Percentiles rank a stretch among this genome's conserved stretches.
phyloP scores from a whole-genome alignment of 192 early-diverging fungal species.

The Lobosporangium transversale region DNA sequence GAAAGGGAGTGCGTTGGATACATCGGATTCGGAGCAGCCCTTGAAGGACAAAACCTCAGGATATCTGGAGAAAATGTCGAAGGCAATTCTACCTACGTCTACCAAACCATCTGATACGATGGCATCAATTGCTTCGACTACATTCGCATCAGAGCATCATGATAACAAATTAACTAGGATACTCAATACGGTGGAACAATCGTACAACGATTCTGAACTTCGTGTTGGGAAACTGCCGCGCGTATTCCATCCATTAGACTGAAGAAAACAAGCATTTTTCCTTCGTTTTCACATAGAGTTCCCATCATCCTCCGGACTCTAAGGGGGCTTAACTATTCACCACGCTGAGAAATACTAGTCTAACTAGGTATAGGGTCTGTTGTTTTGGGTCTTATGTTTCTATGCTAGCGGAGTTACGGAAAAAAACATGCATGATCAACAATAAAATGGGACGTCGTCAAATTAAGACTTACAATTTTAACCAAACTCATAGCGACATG shows the following conservation, averaged over 20 bases:
- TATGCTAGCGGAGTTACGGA: not conserved
- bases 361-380: no score
- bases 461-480: no score
- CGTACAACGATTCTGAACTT: not conserved
- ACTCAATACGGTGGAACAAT: not conserved
- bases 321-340: no score
- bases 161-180: not conserved
- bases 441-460: no score
- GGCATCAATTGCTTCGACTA: not conserved
- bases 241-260: slow-evolving; percentile 44
- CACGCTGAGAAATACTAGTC: no score
- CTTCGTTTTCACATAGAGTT: no score
- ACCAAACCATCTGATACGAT: not conserved
- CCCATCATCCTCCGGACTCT: no score
- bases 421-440: no score
- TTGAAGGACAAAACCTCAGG: slow-evolving; percentile 41
- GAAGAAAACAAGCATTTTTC: no score
- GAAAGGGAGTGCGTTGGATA: slow-evolving; percentile 7
- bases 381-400: no score
- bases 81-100: slow-evolving; percentile 18
- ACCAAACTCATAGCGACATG: no score
- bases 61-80: slow-evolving; percentile 49
- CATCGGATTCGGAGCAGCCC: slow-evolving; percentile 11
- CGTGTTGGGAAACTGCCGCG: slow-evolving; percentile 20
- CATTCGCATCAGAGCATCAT: not conserved